phyloP scores from a whole-genome alignment of 2,329 filamentous ascomycete genomes.

The Pseudogymnoascus sp. region DNA sequence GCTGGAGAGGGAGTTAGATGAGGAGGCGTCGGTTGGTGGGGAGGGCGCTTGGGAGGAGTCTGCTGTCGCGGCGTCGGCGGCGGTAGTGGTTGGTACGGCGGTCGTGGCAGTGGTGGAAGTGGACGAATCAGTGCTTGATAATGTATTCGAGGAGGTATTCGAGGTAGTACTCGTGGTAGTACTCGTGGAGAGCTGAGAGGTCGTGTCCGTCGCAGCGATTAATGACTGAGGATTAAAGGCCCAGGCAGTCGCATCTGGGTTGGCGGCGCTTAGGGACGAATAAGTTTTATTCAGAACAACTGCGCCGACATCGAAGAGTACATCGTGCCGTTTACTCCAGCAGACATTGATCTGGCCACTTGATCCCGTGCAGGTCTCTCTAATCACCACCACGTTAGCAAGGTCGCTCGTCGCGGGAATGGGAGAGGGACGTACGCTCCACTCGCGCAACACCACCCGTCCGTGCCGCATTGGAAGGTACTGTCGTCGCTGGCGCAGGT shows the following conservation, averaged over 20 bases:
- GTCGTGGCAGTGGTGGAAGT: background rate
- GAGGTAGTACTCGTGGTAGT: background rate
- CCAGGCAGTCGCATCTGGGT: background rate
- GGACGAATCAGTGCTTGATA: background rate
- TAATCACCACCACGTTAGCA: background rate
- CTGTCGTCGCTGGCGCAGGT: background rate
- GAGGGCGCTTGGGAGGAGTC: background rate
- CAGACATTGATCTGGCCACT: background rate
- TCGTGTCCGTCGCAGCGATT: background rate
- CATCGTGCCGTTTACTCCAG: background rate
- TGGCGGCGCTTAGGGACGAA: background rate
- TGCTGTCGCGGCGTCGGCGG: background rate
- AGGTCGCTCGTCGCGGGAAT: background rate
- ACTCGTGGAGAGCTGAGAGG: background rate
- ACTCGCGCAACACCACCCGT: background rate
- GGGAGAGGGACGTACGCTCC: background rate
- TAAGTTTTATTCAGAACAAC: conserved; percentile 7
- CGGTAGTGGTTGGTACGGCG: background rate
- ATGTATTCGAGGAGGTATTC: background rate
- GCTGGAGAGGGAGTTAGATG: background rate
- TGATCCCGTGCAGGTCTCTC: background rate
- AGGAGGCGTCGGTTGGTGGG: background rate
- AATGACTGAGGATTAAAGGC: background rate
- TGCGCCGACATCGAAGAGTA: background rate
- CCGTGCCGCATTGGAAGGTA: background rate